These are phyloP conservation scores for Heterobasidion occidentale DNA, from an alignment of 1,284 basidiomycete genomes.

Conservation along the genomic window DNA sequence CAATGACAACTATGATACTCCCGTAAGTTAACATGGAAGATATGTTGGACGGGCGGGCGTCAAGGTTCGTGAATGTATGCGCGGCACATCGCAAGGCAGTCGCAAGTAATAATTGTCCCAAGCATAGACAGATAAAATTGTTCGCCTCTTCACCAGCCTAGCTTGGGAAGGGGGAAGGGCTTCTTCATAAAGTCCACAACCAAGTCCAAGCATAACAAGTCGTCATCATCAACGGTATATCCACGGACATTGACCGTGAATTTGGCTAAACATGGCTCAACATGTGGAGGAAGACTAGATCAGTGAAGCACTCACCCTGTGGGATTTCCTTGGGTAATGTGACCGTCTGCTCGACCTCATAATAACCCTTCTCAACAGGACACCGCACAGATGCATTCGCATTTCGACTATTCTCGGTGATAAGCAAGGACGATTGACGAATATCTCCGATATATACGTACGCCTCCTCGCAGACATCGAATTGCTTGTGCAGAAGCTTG, in stretches of 20 bases:
- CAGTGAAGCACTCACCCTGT: constrained; percentile 43
- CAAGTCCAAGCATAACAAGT: constrained; percentile 78
- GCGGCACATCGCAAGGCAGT: not conserved
- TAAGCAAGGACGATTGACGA: constrained; percentile 5
- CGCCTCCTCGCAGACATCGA: constrained; percentile 92
- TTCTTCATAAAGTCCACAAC: constrained; percentile 62
- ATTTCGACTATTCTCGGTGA: constrained; percentile 37
- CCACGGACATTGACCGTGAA: constrained; percentile 72
- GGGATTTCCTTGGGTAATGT: constrained; percentile 86
- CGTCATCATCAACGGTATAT: constrained; percentile 72
- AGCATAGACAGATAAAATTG: not conserved
- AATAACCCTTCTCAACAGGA: constrained; percentile 65
- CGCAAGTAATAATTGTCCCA: not conserved
- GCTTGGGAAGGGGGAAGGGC: constrained; percentile 7
- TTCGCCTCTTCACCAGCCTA: constrained; percentile 7
- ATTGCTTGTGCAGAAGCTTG: constrained; percentile 73
- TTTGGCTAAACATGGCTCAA: constrained; percentile 53
- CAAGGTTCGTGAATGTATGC: not conserved
- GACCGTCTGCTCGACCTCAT: constrained; percentile 75
- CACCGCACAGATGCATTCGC: constrained; percentile 71
- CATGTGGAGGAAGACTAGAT: not conserved
- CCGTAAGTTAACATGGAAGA: not conserved
- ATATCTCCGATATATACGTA: constrained; percentile 34
- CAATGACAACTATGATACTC: not conserved
- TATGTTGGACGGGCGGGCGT: not conserved